Evolutionary conservation across 2,329 filamentous ascomycete genomes (phyloP).

Genomic region (Pestalotiopsis sp.): DNA sequence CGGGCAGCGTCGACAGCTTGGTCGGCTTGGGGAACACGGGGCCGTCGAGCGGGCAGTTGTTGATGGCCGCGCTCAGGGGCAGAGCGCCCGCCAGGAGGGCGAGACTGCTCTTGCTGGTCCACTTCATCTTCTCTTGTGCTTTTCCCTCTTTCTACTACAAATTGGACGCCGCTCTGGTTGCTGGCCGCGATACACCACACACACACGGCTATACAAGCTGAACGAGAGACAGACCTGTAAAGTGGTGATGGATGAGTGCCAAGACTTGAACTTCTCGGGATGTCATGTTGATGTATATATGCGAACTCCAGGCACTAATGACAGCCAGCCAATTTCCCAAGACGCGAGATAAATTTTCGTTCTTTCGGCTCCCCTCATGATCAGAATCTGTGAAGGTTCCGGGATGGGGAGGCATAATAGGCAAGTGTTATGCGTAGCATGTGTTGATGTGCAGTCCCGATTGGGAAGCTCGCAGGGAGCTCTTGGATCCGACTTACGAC

Average conservation of each 20-base stretch:
- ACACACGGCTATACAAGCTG: neutral
- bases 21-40: conserved; percentile 30
- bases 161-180: neutral
- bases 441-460: neutral
- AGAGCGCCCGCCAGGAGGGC: conserved; percentile 7
- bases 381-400: neutral
- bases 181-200: neutral
- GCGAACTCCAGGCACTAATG: neutral
- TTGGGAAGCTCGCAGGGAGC: conserved; percentile 4
- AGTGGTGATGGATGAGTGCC: conserved; percentile 7
- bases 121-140: neutral
- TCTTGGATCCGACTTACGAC: neutral
- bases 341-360: neutral
- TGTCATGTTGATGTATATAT: conserved; percentile 12
- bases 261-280: conserved; percentile 6
- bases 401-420: conserved; percentile 1
- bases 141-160: neutral
- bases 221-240: conserved; percentile 1
- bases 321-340: neutral
- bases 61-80: conserved; percentile 7
- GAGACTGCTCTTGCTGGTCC: neutral
- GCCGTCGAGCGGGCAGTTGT: conserved; percentile 29
- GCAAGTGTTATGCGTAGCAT: conserved; percentile 11
- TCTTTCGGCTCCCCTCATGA: neutral
- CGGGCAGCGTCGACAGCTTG: conserved; percentile 22